Base-by-base conservation (phyloP, 1,284 basidiomycete genomes). In the Kwoniella shivajii region DNA sequence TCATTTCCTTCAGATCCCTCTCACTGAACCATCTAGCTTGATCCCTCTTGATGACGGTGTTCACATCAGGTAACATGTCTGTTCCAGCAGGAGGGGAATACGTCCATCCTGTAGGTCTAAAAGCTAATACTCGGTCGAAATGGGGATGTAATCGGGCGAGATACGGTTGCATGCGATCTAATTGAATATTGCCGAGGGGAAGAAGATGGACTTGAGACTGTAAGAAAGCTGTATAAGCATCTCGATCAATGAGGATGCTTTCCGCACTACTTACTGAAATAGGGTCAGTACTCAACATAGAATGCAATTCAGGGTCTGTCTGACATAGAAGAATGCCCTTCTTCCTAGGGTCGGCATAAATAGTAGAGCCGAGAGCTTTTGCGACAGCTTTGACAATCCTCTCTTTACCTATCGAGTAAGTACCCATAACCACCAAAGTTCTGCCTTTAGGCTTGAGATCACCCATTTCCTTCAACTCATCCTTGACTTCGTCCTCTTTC, bases 361-460 rank as follows among this genome's bases (percentile, higher is more conserved):
- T 84, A 73, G 90, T 92, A n/a, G 87, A 86, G 26, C 84, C 79
- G 30, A 99, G 78, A 0, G 88, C 87, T 45, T 85, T 83, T 0
- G 95, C 95, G 20, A 98, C 86, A 0, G 89, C 92, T 83, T 97
- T 95, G 30, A 97, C 91, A 45, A 99, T 89, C 39, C 93, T 86
- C 76, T 99, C 95, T 77, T 99, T 99, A 50, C 95, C 95, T 52
- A 99, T 92, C 0, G 91, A 92, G 75, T 99, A 99, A 0, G 95
- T 97, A 11, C 94, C 95, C 26, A 98, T 85, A 41, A 96, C 84
- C 45, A 98, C 84, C n/a, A 98, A 81, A 42, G 80, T 73, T 56
- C 78, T 56, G 30, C 75, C 76, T 39, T 67, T 71, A 31, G 63
- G 63, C 38, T 67, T 71, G 11, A 66, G 62, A 36, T 68, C 59